Conservation (phyloP, 768 basidiomycete genomes). For the Exsudoporus frostii region DNA sequence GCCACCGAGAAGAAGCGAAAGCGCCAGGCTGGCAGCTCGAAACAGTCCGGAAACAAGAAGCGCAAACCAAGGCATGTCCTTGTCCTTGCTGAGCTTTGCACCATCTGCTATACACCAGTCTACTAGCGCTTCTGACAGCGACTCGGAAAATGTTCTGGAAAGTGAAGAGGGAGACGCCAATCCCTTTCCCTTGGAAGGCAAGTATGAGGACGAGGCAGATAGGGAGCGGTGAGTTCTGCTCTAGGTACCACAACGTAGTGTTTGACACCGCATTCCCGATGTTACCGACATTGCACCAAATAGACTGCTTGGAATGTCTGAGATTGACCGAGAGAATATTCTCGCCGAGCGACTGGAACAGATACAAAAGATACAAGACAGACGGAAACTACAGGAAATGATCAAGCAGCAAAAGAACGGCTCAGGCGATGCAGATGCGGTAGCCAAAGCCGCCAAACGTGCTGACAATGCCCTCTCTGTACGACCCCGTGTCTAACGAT, state of each 20-base stretch:
- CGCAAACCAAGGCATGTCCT: conserved; percentile 66
- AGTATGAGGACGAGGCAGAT: conserved; percentile 84
- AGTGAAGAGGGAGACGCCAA: conserved; percentile 61
- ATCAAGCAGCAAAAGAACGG: conserved; percentile 58
- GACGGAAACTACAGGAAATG: conserved; percentile 70
- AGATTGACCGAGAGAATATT: conserved; percentile 87
- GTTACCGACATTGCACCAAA: conserved; percentile 5
- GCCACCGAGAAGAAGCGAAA: conserved; percentile 67
- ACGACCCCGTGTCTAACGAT: conserved; percentile 8
- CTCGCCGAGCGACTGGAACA: conserved; percentile 79
- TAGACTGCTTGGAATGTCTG: conserved; percentile 77
- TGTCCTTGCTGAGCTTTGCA: conserved; percentile 2
- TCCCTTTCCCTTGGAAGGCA: conserved; percentile 88
- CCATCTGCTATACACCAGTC: neutral
- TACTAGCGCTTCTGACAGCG: conserved; percentile 38
- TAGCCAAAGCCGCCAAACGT: conserved; percentile 79
- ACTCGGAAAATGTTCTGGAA: conserved; percentile 56
- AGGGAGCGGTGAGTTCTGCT: conserved; percentile 63
- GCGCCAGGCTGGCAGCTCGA: conserved; percentile 45
- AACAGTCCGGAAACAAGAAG: conserved; percentile 53
- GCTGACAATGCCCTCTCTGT: conserved; percentile 24
- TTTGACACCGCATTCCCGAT: conserved; percentile 24
- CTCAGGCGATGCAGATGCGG: conserved; percentile 51
- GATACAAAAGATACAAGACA: conserved; percentile 71
- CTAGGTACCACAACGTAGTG: conserved; percentile 24